Conservation (phyloP, 331 rosid species). For the Pyracantha coccinea region DNA sequence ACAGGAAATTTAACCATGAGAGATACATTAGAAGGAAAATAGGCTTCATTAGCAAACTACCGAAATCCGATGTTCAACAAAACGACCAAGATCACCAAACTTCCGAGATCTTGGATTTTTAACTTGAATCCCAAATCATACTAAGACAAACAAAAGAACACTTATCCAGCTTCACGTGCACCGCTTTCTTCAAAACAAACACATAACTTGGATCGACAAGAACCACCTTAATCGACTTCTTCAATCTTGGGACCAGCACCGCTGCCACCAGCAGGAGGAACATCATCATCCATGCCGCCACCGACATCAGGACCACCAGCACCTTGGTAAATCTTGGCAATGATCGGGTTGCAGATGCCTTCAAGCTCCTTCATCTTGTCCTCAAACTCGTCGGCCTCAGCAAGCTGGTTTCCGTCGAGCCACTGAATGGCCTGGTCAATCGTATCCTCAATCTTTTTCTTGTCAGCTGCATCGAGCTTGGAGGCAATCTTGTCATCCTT, state of each 20-base stretch:
- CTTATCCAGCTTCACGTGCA: background rate
- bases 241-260: constrained; percentile 79
- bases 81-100: background rate
- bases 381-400: constrained; percentile 60
- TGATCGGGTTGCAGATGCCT: constrained; percentile 62
- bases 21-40: background rate
- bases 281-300: constrained; percentile 41
- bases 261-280: constrained; percentile 41
- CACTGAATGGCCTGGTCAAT: constrained; percentile 65
- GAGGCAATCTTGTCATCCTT: constrained; percentile 72
- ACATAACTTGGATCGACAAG: background rate
- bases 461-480: constrained; percentile 45
- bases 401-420: constrained; percentile 66
- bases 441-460: constrained; percentile 62
- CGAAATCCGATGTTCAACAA: background rate
- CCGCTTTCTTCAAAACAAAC: background rate
- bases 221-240: constrained; percentile 54
- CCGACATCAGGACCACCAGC: constrained; percentile 34
- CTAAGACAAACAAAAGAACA: background rate
- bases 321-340: constrained; percentile 69
- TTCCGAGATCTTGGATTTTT: background rate
- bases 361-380: constrained; percentile 87
- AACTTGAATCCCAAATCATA: background rate
- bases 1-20: no score
- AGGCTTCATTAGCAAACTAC: background rate